phyloP scores from a whole-genome alignment of 1,139 yeast species.

The Protomyces macrosporus region DNA sequence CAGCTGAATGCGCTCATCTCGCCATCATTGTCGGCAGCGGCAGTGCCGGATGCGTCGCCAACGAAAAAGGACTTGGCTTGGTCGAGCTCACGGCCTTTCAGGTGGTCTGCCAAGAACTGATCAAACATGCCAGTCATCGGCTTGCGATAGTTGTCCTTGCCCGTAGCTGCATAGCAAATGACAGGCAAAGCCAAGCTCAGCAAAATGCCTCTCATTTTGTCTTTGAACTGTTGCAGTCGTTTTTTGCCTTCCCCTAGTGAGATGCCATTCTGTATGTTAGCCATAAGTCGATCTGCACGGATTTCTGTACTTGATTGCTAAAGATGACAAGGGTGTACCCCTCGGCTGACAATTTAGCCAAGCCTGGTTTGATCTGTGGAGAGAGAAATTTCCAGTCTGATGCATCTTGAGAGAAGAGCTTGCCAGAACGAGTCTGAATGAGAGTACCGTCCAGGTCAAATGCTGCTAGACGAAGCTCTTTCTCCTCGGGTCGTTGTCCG shows the following conservation, averaged over 20 bases:
- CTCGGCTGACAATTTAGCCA: constrained; percentile 34
- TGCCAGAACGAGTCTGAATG: constrained; percentile 51
- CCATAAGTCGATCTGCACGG: neutral
- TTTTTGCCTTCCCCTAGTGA: constrained; percentile 40
- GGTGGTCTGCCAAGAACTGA: constrained; percentile 43
- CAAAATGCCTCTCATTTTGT: constrained; percentile 28
- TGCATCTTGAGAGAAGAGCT: constrained; percentile 51
- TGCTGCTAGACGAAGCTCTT: constrained; percentile 62
- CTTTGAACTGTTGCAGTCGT: constrained; percentile 45
- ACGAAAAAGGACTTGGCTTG: constrained; percentile 55
- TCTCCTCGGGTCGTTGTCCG: neutral
- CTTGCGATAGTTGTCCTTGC: constrained; percentile 51
- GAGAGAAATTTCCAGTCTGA: constrained; percentile 67
- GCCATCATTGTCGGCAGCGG: neutral
- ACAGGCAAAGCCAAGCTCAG: constrained; percentile 40
- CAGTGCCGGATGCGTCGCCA: constrained; percentile 91
- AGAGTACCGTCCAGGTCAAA: constrained; percentile 58
- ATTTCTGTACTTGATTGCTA: constrained; percentile 70
- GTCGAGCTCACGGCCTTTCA: constrained; percentile 35
- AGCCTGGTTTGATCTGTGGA: constrained; percentile 37
- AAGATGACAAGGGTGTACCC: constrained; percentile 53
- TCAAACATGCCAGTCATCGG: constrained; percentile 73
- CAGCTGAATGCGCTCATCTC: constrained; percentile 51
- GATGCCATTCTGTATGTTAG: constrained; percentile 6
- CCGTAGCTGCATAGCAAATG: constrained; percentile 54